Base-by-base conservation (phyloP, 257 asterid species). In the Solanum rostratum region DNA sequence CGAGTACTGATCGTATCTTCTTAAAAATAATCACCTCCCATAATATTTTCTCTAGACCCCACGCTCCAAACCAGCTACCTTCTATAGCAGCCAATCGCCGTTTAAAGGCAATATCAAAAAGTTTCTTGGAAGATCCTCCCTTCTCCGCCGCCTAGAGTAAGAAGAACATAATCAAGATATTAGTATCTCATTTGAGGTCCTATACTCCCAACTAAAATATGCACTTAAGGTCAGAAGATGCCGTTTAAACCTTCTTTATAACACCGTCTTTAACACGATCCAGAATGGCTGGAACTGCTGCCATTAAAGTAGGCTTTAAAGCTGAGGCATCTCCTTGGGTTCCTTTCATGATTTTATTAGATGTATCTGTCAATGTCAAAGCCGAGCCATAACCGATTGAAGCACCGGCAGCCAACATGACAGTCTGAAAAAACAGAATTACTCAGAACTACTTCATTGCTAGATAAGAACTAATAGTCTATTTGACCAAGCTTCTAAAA, bases 211-310 rank as follows among this genome's bases (percentile, higher is more conserved):
- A 15, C 27, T 16, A 27, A 49, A 74, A 49, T 27, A 76, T 76
- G 82, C 45, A 22, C 39, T 22, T 73, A 18, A 33, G 15, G 54
- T n/a, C 79, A 10, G 54, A 60, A 41, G 81, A 45, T 62, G 49
- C 83, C 24, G 86, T 52, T 4, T 68, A 39, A 45, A 95, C 99
- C 99, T 95, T 95, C 89, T 94, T 94, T 86, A 93, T 50, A 85
- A 95, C 98, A 83, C 97, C 98, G 14, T 95, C 98, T 85, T 92
- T 90, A 73, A 95, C 97, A 91, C 98, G 99, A 88, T 95, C 99
- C 71, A 95, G 92, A 84, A 95, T 94, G 84, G 99, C 98, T 60
- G 99, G 99, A 87, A 95, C 99, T 41, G 97, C 92, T 84, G 99
- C 89, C 96, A 95, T 88, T 82, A 95, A 68, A 12, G 98, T 95